Evolutionary conservation across 345 rosid species (phyloP).

Genomic region (Brassica juncea): DNA sequence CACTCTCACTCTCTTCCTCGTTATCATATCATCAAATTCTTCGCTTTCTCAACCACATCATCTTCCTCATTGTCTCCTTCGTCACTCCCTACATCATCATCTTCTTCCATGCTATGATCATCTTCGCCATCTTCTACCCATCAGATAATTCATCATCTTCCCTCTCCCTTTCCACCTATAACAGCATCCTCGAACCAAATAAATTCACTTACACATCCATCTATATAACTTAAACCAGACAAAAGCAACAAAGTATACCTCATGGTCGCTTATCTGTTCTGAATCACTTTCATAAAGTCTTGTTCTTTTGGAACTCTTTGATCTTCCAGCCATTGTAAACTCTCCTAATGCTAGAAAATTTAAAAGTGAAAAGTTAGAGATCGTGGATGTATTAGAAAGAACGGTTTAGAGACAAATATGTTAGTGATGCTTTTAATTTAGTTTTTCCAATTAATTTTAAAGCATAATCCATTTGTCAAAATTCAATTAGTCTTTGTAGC

Average conservation of each 20-base stretch:
- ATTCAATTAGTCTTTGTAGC: too few species aligned
- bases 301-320: conserved; percentile 44
- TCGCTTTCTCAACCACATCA: conserved; percentile 15
- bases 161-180: conserved; percentile 21
- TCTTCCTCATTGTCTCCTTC: conserved; percentile 32
- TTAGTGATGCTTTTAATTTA: too few species aligned
- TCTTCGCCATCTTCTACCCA: conserved; percentile 32
- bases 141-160: conserved; percentile 10
- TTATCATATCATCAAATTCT: not conserved
- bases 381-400: too few species aligned
- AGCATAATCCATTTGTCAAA: too few species aligned
- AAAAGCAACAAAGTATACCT: not conserved
- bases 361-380: too few species aligned
- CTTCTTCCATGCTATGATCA: conserved; percentile 18
- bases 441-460: too few species aligned
- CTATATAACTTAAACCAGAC: not conserved
- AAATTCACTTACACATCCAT: not conserved
- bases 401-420: too few species aligned
- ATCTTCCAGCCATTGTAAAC: conserved; percentile 41
- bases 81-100: conserved; percentile 22
- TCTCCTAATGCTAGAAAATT: conserved; percentile 4
- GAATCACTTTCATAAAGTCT: conserved; percentile 34
- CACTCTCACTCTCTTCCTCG: conserved; percentile 52
- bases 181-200: not conserved
- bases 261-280: conserved; percentile 44